Conservation (phyloP, 345 rosid genomes). For the Combretum micranthum region DNA sequence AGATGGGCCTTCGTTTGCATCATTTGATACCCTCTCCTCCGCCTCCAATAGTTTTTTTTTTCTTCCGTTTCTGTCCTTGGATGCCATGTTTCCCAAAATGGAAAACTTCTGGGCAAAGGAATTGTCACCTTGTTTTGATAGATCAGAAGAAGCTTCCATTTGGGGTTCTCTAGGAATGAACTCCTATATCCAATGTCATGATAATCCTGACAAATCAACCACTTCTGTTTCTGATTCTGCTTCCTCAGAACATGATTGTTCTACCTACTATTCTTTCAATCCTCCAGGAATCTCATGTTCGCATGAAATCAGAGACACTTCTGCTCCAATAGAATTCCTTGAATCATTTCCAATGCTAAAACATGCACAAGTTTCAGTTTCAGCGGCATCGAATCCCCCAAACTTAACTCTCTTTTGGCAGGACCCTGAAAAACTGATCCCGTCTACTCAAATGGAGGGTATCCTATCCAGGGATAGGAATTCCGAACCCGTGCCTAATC, state of each 20-base stretch:
- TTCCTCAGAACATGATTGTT: slow-evolving; percentile 21
- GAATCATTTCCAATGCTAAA: slow-evolving; percentile 32
- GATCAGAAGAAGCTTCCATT: too few species aligned
- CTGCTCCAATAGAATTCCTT: slow-evolving; percentile 32
- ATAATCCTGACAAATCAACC: slow-evolving; percentile 16
- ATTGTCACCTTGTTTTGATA: too few species aligned
- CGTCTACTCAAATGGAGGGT: slow-evolving; percentile 13
- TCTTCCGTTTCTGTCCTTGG: too few species aligned
- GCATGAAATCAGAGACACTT: slow-evolving; percentile 19
- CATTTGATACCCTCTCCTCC: too few species aligned
- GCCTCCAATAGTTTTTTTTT: too few species aligned
- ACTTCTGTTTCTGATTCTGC: slow-evolving; percentile 24
- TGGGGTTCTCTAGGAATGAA: slow-evolving; percentile 21
- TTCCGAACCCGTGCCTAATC: slow-evolving; percentile 16
- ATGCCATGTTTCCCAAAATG: too few species aligned
- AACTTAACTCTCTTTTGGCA: slow-evolving; percentile 49
- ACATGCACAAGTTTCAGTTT: slow-evolving; percentile 19
- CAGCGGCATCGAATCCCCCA: slow-evolving; percentile 34
- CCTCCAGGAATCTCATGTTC: slow-evolving; percentile 21
- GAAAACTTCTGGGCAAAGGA: too few species aligned
- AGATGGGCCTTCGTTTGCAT: too few species aligned
- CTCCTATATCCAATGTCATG: slow-evolving; percentile 26
- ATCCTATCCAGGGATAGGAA: slow-evolving; percentile 8
- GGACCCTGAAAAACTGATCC: slow-evolving; percentile 32
- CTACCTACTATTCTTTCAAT: slow-evolving; percentile 6